Evolutionary conservation across 371 early-diverging fungal genomes (phyloP).

Genomic region (Lichtheimia ramosa): DNA sequence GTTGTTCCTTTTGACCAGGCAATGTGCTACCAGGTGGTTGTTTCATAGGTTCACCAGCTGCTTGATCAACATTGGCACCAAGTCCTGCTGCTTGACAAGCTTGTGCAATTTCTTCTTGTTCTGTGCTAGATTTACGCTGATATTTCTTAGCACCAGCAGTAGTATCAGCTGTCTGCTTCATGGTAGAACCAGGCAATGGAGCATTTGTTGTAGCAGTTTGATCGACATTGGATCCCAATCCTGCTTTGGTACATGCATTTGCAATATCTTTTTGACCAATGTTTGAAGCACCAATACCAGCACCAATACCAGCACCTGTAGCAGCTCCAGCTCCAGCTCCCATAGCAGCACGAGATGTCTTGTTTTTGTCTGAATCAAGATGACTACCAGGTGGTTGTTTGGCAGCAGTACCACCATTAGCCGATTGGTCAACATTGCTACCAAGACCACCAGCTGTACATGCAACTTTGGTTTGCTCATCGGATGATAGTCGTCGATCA

Average conservation of each 20-base stretch:
- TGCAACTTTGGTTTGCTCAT: background rate
- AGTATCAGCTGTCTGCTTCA: too few species aligned
- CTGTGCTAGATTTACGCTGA: background rate
- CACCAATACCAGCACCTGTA: conserved; percentile 2
- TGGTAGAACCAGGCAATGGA: background rate
- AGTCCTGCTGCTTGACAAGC: background rate
- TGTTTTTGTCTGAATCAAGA: background rate
- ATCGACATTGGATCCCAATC: background rate
- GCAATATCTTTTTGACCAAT: background rate
- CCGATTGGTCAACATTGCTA: background rate
- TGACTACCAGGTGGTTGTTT: background rate
- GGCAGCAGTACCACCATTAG: background rate
- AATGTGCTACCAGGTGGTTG: background rate
- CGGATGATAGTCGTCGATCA: too few species aligned
- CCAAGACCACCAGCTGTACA: background rate
- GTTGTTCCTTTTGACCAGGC: background rate
- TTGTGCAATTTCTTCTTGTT: background rate
- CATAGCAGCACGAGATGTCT: background rate
- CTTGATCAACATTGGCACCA: background rate
- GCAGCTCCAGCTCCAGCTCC: conserved; percentile 1
- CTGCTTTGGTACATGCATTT: background rate
- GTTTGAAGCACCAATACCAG: background rate
- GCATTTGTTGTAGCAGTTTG: background rate
- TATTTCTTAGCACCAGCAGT: background rate
- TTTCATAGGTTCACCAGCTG: background rate